These are phyloP conservation scores for Russula griseocarnosa DNA, from an alignment of 768 basidiomycete genomes.

Conservation along the genomic window DNA sequence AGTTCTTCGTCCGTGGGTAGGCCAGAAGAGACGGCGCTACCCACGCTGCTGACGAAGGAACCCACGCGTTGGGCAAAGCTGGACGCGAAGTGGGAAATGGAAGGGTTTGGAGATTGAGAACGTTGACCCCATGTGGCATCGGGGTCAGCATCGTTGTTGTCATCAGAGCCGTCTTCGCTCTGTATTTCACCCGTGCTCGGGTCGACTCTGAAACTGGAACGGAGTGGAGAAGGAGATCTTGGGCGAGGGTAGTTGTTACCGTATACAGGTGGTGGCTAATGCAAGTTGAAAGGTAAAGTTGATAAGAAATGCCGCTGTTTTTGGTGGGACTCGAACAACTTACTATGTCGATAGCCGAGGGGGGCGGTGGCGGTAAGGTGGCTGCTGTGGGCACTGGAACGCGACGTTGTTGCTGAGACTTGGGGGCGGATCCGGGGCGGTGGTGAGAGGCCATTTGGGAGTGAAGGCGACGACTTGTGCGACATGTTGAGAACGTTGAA, in stretches of 20 bases:
- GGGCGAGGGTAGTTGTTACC: slow-evolving; percentile 36
- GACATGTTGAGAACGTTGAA: slow-evolving; percentile 30
- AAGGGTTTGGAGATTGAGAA: slow-evolving; percentile 63
- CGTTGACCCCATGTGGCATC: slow-evolving; percentile 41
- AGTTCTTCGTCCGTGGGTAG: slow-evolving; percentile 71
- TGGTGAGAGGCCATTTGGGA: slow-evolving; percentile 29
- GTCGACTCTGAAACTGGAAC: slow-evolving; percentile 56
- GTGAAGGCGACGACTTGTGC: slow-evolving; percentile 28
- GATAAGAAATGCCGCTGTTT: slow-evolving; percentile 20
- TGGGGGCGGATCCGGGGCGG: slow-evolving; percentile 29
- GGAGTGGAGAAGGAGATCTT: slow-evolving; percentile 70
- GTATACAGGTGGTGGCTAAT: slow-evolving; percentile 45
- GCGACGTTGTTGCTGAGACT: slow-evolving; percentile 35
- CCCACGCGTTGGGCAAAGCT: slow-evolving; percentile 74
- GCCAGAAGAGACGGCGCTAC: slow-evolving; percentile 35
- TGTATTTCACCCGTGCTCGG: slow-evolving; percentile 48
- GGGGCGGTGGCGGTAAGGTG: slow-evolving; percentile 37
- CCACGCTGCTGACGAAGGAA: slow-evolving; percentile 54
- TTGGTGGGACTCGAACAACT: slow-evolving; percentile 13
- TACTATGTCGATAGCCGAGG: slow-evolving; percentile 43
- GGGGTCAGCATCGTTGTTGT: slow-evolving; percentile 42
- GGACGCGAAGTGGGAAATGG: slow-evolving; percentile 68
- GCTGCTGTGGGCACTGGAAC: slow-evolving; percentile 38
- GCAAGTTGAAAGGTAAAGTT: background rate
- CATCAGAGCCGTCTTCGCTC: slow-evolving; percentile 45